Evolutionary conservation across 805 yeast species (phyloP).

Genomic region (Ogataea philodendri): DNA sequence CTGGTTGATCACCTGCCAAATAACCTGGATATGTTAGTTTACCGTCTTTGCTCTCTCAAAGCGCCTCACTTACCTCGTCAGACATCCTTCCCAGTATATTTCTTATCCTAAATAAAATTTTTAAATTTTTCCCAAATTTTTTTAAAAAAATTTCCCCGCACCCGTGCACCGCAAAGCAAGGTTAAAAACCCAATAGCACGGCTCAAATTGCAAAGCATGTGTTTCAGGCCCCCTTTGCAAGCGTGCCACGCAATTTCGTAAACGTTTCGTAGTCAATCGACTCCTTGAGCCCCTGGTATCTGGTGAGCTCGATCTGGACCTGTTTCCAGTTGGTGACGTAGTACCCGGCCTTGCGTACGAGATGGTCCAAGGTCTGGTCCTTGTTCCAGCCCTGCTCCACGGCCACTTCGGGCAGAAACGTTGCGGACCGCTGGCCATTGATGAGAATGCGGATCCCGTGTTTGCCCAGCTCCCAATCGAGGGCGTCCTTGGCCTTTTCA

Average conservation of each 20-base stretch:
- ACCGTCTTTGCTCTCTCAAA: neutral
- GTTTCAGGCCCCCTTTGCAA: conserved; percentile 4
- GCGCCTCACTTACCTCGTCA: conserved; percentile 28
- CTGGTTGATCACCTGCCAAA: conserved; percentile 96
- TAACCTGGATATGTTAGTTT: conserved; percentile 55
- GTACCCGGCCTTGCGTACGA: conserved; percentile 72
- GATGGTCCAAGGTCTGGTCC: conserved; percentile 62
- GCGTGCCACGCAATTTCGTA: conserved; percentile 19
- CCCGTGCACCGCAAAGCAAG: conserved; percentile 9
- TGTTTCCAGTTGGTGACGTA: conserved; percentile 27
- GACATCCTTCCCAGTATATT: conserved; percentile 20
- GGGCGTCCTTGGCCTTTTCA: conserved; percentile 46
- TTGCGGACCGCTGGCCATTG: conserved; percentile 52
- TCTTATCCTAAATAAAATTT: conserved; percentile 10
- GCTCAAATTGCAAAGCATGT: conserved; percentile 4
- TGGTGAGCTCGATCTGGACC: conserved; percentile 43
- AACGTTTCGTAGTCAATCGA: conserved; percentile 43
- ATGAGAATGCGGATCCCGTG: conserved; percentile 77
- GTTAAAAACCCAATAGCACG: conserved; percentile 7
- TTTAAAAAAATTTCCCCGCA: conserved; percentile 2
- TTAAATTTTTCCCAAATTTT: conserved; percentile 6
- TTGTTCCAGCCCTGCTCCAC: conserved; percentile 82
- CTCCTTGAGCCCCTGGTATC: conserved; percentile 57
- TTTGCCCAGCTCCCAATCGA: conserved; percentile 77
- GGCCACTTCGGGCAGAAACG: conserved; percentile 90